phyloP scores from a whole-genome alignment of 192 early-diverging fungal genomes.

The Coemansia sp. region DNA sequence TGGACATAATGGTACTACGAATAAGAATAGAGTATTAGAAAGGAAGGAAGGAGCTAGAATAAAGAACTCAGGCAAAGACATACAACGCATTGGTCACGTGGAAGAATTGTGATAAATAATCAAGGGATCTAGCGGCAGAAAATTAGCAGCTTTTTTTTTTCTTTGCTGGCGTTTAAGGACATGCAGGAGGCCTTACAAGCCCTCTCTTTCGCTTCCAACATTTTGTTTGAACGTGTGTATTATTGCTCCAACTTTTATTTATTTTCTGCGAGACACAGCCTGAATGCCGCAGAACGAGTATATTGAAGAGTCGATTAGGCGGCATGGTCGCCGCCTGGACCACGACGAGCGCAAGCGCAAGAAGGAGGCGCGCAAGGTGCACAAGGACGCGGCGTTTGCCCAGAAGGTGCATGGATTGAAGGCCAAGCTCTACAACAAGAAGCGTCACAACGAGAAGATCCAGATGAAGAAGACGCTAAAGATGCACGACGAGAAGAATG shows the following conservation, averaged over 20 bases:
- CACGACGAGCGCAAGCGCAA: constrained; percentile 98
- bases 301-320: constrained; percentile 97
- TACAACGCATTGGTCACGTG: neutral
- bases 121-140: constrained; percentile 1
- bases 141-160: constrained; percentile 15
- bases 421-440: constrained; percentile 99
- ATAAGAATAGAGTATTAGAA: neutral
- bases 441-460: constrained; percentile 97
- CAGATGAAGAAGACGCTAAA: constrained; percentile 99
- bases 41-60: neutral
- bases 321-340: constrained; percentile 95
- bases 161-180: neutral
- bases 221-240: neutral
- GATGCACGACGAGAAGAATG: constrained; percentile 96
- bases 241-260: neutral
- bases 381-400: constrained; percentile 90
- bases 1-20: constrained; percentile 15
- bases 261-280: constrained; percentile 1
- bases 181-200: no score
- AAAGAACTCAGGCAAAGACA: neutral
- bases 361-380: constrained; percentile 89
- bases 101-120: neutral
- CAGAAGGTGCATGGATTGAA: constrained; percentile 97
- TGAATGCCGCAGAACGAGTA: constrained; percentile 90
- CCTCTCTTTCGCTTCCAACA: neutral